Conservation (phyloP, 345 rosid genomes). For the Salix udensis region DNA sequence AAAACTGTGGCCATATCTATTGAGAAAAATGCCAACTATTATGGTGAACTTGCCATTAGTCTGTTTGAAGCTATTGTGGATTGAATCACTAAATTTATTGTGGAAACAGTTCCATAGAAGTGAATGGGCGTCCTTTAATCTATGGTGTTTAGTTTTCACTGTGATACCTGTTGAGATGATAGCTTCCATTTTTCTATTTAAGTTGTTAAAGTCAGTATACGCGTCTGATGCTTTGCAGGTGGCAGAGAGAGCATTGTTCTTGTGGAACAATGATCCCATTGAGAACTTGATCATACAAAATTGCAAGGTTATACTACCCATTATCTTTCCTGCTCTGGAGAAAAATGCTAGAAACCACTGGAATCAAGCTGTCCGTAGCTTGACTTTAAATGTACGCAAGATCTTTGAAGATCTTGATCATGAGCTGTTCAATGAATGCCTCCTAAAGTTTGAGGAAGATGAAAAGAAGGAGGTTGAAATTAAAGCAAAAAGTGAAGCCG, state of each 20-base stretch:
- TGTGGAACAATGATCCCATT: constrained; percentile 26
- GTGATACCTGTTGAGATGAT: not conserved
- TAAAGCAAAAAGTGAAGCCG: constrained; percentile 16
- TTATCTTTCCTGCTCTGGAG: constrained; percentile 25
- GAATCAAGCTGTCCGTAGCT: constrained; percentile 32
- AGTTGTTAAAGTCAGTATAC: not conserved
- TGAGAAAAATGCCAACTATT: not conserved
- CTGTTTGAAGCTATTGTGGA: not conserved
- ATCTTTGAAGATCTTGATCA: constrained; percentile 26
- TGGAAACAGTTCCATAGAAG: not conserved
- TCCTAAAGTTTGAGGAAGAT: constrained; percentile 14
- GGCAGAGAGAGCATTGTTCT: constrained; percentile 29
- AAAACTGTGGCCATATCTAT: not conserved
- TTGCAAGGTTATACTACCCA: constrained; percentile 23
- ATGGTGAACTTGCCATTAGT: not conserved
- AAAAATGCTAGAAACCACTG: constrained; percentile 26
- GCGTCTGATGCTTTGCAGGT: constrained; percentile 15
- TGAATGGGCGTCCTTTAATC: not conserved
- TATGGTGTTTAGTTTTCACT: not conserved
- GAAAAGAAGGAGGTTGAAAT: constrained; percentile 12
- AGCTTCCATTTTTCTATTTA: not conserved
- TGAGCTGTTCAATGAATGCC: constrained; percentile 23
- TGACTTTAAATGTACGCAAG: constrained; percentile 29
- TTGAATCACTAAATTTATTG: not conserved
- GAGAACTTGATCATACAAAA: constrained; percentile 21